Evolutionary conservation across 2,329 filamentous ascomycete species (phyloP).

Genomic region (Penicillium sclerotiorum): DNA sequence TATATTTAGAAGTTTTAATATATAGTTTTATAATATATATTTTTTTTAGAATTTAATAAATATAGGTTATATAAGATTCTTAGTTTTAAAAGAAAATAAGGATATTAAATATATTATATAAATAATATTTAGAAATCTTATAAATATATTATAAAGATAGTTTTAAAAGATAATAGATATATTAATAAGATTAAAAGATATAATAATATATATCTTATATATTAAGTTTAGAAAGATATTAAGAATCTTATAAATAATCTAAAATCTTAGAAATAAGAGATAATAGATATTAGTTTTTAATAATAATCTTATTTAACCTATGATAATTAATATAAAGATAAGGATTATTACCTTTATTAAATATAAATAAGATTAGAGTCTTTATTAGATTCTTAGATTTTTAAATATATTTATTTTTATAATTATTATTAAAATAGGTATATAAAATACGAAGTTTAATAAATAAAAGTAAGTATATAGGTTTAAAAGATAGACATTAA

Average conservation of each 20-base stretch:
- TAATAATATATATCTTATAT: conserved; percentile 1
- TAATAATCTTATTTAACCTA: background rate
- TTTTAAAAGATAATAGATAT: background rate
- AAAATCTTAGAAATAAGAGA: background rate
- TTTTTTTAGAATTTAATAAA: background rate
- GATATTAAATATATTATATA: background rate
- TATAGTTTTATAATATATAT: background rate
- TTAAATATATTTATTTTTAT: background rate
- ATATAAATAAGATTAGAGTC: background rate
- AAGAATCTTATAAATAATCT: background rate
- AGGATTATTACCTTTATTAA: background rate
- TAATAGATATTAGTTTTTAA: background rate
- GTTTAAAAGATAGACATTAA: background rate
- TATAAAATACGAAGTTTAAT: background rate
- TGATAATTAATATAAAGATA: background rate
- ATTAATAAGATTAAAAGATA: background rate
- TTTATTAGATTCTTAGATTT: background rate
- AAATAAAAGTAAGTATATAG: background rate
- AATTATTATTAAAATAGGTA: background rate
- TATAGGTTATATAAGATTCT: background rate
- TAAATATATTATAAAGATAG: background rate
- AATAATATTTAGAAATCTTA: background rate
- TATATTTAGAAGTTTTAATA: background rate
- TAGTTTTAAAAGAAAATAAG: background rate
- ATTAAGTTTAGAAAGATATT: background rate